Base-by-base conservation (phyloP, 164 flowering plant genomes). In the Magnolia officinalis region DNA sequence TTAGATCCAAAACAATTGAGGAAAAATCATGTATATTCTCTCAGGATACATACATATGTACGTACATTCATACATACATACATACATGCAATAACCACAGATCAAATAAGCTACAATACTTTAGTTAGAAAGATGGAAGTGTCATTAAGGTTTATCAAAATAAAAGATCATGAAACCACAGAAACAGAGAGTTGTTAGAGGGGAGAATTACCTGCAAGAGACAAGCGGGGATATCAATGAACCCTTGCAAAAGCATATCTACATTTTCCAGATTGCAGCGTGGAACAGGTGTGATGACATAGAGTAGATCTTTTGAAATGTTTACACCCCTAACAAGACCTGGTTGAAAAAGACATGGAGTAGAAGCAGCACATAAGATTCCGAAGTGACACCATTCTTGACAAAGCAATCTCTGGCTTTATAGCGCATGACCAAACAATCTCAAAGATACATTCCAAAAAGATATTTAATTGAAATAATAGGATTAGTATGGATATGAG, bases 301-400 rank as follows among this genome's bases (percentile, higher is more conserved):
- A 90, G 24, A 89, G 75, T 67, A 89, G 67, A 49, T 80, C 87
- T 76, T 85, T 92, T 37, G 78, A 70, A 26, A 86, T 74, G 84
- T 96, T 98, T 55, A 96, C 86, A 70, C 91, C 94, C 82, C 98
- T 88, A 55, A 94, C 93, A 75, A 96, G 88, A 21, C 97, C 98
- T 92, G 88, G 50, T 50, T 72, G 67, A 84, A 2, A 58, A 78
- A 67, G 49, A 50, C 70, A 74, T 31, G 11, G 20, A 51, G 51
- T 61, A 59, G 58, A 70, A 24, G 8, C 2, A 31, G 45, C 8
- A 58, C 6, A 65, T 21, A 51, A 51, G 16, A 50, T 11, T n/a
- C 16, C 50, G 29, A 52, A 55, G 18, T 55, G 16, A 2, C 61
- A 55, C 61, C 11, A 55, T 55, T 55, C 61, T 55, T 55, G 61